phyloP scores from a whole-genome alignment of 495 filamentous ascomycete genomes.

The Trichoderma orchidacearum region DNA sequence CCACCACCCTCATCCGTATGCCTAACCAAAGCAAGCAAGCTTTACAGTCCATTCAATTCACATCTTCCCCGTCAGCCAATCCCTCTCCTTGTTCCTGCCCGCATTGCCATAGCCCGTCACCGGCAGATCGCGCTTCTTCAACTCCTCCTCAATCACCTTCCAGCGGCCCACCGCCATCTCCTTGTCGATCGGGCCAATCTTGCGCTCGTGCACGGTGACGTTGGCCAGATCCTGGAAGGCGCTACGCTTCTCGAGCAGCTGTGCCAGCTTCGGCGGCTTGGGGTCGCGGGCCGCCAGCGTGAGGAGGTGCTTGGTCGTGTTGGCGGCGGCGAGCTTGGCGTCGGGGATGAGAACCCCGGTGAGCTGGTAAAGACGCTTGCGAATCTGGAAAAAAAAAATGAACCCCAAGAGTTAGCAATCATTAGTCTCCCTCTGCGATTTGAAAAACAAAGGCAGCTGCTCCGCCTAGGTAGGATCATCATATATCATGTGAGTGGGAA shows the following conservation, averaged over 20 bases:
- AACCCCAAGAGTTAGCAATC: background rate
- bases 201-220: constrained; percentile 46
- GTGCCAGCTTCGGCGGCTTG: constrained; percentile 40
- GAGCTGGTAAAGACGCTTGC: constrained; percentile 66
- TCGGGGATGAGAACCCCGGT: constrained; percentile 64
- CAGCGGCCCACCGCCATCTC: constrained; percentile 68
- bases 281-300: constrained; percentile 37
- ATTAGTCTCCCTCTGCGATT: no score
- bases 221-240: constrained; percentile 46
- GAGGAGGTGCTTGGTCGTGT: constrained; percentile 43
- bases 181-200: constrained; percentile 51
- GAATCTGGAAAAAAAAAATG: constrained; percentile 41
- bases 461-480: no score
- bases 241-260: constrained; percentile 25
- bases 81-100: background rate
- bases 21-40: no score
- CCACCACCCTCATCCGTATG: background rate
- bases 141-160: constrained; percentile 69
- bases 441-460: no score
- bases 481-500: background rate
- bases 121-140: constrained; percentile 47
- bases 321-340: constrained; percentile 37
- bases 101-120: constrained; percentile 15
- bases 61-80: constrained; percentile 1
- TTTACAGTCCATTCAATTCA: background rate